A percentile compares a stretch with the other conserved stretches of the same genome.
These are phyloP conservation scores for Amanita thiersii DNA, from an alignment of 768 basidiomycete species.

Conservation along the genomic window DNA sequence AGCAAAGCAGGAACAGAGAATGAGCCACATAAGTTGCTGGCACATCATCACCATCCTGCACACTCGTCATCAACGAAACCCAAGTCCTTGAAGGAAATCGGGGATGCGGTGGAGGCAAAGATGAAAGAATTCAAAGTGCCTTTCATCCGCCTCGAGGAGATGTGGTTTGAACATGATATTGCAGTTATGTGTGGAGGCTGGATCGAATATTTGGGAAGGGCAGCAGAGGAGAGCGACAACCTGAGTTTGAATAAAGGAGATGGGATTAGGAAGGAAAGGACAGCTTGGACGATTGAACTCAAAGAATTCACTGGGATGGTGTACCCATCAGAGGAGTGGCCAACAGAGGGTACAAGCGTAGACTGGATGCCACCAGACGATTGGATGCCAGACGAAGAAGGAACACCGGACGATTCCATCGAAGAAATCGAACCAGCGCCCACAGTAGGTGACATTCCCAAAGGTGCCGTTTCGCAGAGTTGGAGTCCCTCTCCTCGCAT, in stretches of 20 bases:
- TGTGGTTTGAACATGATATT: constrained; percentile 43
- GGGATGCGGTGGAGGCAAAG: constrained; percentile 33
- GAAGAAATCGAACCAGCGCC: constrained; percentile 24
- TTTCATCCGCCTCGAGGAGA: constrained; percentile 39
- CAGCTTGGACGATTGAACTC: constrained; percentile 38
- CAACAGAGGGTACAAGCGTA: constrained; percentile 22
- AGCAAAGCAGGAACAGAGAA: constrained; percentile 15
- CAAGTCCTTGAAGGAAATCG: constrained; percentile 37
- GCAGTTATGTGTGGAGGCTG: constrained; percentile 48
- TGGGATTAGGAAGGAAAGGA: constrained; percentile 21
- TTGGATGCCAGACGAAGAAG: constrained; percentile 35
- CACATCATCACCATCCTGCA: constrained; percentile 38
- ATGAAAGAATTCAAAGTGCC: constrained; percentile 49
- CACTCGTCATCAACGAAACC: constrained; percentile 41
- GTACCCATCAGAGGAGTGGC: constrained; percentile 21
- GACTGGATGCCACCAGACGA: constrained; percentile 31
- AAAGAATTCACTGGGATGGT: constrained; percentile 27
- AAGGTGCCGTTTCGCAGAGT: constrained; percentile 29
- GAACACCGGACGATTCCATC: constrained; percentile 17
- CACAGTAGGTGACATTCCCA: constrained; percentile 33
- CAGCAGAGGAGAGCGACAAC: constrained; percentile 33
- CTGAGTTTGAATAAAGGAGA: constrained; percentile 30
- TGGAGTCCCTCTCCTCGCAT: too few relatives aligned
- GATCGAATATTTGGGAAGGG: constrained; percentile 45
- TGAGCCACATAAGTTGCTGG: constrained; percentile 38